phyloP scores from a whole-genome alignment of 2,329 filamentous ascomycete species.

The Pseudogymnoascus sp. region DNA sequence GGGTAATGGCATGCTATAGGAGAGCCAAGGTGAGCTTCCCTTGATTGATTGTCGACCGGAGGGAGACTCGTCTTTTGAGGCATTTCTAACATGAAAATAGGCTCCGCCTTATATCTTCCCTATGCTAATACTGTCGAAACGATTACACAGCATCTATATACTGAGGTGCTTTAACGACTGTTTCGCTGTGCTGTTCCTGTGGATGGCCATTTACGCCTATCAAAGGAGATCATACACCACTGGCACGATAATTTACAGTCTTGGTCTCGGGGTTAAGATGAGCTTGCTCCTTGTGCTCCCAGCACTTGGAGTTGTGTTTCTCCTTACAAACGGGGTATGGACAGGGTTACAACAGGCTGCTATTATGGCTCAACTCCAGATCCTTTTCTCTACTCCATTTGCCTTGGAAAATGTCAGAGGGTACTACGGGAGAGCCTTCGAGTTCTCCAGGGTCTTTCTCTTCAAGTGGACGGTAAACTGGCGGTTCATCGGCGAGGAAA shows the following conservation, averaged over 20 bases:
- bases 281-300: constrained; percentile 76
- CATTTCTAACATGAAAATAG: constrained; percentile 33
- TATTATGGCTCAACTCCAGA: constrained; percentile 72
- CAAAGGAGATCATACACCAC: constrained; percentile 68
- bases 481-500: constrained; percentile 82
- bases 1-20: constrained; percentile 80
- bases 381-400: constrained; percentile 63
- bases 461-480: constrained; percentile 99
- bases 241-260: constrained; percentile 65
- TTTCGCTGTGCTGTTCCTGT: constrained; percentile 77
- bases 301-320: constrained; percentile 67
- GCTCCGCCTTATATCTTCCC: constrained; percentile 82
- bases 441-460: constrained; percentile 82
- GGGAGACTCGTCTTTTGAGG: constrained; percentile 4
- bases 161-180: constrained; percentile 94
- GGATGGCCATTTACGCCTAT: constrained; percentile 69
- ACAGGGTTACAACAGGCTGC: constrained; percentile 60
- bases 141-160: constrained; percentile 88
- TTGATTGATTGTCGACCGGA: neutral
- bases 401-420: constrained; percentile 54
- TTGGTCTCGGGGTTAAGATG: constrained; percentile 93
- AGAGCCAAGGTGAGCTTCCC: constrained; percentile 52
- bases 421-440: constrained; percentile 79
- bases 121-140: constrained; percentile 79
- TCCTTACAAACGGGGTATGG: constrained; percentile 63